Evolutionary conservation across 148 eudicot species (phyloP).

Genomic region (Vaccinium corymbosum): DNA sequence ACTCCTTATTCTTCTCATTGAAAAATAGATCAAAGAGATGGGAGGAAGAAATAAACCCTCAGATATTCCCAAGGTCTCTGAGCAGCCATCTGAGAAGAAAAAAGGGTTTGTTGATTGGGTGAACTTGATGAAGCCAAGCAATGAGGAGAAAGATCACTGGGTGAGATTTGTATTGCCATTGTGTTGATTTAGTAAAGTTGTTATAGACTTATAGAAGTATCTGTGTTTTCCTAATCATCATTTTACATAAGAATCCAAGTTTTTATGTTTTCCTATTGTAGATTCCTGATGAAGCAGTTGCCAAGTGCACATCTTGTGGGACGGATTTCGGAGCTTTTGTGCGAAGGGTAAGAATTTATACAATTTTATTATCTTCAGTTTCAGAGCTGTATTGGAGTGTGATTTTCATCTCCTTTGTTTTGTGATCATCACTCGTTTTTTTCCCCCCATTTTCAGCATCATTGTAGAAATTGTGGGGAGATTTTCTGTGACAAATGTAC

Average conservation of each 20-base stretch:
- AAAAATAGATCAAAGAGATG: conserved; percentile 72
- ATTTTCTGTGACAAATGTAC: conserved; percentile 95
- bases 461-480: conserved; percentile 96
- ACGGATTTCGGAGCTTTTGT: conserved; percentile 72
- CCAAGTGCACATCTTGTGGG: conserved; percentile 65
- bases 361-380: background rate
- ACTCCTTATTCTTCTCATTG: background rate
- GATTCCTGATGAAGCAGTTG: conserved; percentile 96
- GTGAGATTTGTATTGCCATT: conserved; percentile 35
- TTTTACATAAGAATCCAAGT: conserved; percentile 1
- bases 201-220: no score
- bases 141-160: conserved; percentile 93
- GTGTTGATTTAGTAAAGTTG: background rate
- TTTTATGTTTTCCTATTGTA: conserved; percentile 21
- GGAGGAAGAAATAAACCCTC: conserved; percentile 47
- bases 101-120: conserved; percentile 75
- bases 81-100: conserved; percentile 64
- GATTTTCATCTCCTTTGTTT: background rate
- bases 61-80: conserved; percentile 39
- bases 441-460: conserved; percentile 57
- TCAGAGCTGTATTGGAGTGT: background rate
- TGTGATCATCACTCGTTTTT: background rate
- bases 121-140: conserved; percentile 63
- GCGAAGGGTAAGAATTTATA: conserved; percentile 53
- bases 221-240: background rate